A percentile compares a stretch with the other conserved stretches of the same genome.
Evolutionary conservation across 495 filamentous ascomycete genomes (phyloP).

Genomic region (Penicillium riverlandense): DNA sequence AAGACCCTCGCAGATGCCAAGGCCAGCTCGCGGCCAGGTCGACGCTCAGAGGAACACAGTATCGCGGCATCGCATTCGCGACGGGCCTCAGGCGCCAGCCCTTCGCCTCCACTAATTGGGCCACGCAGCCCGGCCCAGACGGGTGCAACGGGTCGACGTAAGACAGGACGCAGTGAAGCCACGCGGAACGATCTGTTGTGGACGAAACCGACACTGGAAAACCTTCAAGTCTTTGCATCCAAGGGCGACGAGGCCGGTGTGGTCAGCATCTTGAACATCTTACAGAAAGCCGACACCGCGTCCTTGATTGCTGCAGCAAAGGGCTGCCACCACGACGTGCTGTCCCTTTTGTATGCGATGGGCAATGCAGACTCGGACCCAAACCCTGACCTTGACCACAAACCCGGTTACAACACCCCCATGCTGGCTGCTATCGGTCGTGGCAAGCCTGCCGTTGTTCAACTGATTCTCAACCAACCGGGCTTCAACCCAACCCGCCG

Average conservation of each 20-base stretch:
- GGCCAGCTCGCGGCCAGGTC: conserved; percentile 37
- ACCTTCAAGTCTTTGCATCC: conserved; percentile 70
- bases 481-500: conserved; percentile 72
- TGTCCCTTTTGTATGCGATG: conserved; percentile 78
- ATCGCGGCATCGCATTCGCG: conserved; percentile 57
- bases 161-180: conserved; percentile 50
- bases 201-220: conserved; percentile 57
- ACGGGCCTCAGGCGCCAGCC: conserved; percentile 57
- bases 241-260: conserved; percentile 79
- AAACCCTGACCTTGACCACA: conserved; percentile 45
- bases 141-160: conserved; percentile 34
- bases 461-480: conserved; percentile 69
- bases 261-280: conserved; percentile 68
- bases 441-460: conserved; percentile 75
- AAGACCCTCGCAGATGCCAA: conserved; percentile 41
- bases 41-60: conserved; percentile 57
- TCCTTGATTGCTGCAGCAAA: conserved; percentile 86
- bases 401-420: conserved; percentile 64
- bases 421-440: conserved; percentile 92
- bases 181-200: conserved; percentile 56
- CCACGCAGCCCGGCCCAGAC: conserved; percentile 40
- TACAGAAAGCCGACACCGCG: conserved; percentile 70
- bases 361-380: conserved; percentile 77
- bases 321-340: conserved; percentile 80
- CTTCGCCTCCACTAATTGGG: conserved; percentile 43